Evolutionary conservation across 2,329 filamentous ascomycete genomes (phyloP).

Genomic region (Dendryphion nanum): DNA sequence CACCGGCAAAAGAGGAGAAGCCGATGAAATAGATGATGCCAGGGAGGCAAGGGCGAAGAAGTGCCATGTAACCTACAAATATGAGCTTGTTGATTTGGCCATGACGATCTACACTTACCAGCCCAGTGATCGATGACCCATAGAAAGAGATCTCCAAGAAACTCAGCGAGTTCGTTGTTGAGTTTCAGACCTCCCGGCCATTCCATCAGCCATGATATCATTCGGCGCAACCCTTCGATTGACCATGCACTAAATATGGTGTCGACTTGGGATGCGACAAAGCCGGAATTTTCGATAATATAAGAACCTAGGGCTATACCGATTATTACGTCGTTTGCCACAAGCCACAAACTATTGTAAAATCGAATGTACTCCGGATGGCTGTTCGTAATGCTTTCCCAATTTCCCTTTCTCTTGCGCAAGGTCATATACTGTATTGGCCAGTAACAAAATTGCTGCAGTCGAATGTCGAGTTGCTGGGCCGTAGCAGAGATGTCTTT

Average conservation of each 20-base stretch:
- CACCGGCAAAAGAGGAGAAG: constrained; percentile 90
- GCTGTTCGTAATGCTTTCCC: constrained; percentile 92
- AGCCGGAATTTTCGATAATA: constrained; percentile 89
- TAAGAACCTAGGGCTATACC: constrained; percentile 95
- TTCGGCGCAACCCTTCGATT: constrained; percentile 80
- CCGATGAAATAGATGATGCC: constrained; percentile 89
- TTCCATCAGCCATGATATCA: constrained; percentile 93
- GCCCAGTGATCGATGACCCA: constrained; percentile 99
- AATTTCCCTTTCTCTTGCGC: constrained; percentile 83
- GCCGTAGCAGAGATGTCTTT: constrained; percentile 97
- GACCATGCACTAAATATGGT: constrained; percentile 76
- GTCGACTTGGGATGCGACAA: constrained; percentile 79
- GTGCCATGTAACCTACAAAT: constrained; percentile 67
- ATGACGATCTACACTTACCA: constrained; percentile 50
- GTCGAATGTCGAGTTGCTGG: constrained; percentile 92
- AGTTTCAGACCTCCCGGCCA: constrained; percentile 94
- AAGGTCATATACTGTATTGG: constrained; percentile 93
- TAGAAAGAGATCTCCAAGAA: constrained; percentile 90
- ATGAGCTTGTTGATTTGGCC: constrained; percentile 16
- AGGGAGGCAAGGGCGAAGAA: constrained; percentile 77
- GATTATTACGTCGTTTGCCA: constrained; percentile 98
- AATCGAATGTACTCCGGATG: constrained; percentile 98
- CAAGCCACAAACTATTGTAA: constrained; percentile 98
- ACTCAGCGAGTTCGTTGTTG: constrained; percentile 89
- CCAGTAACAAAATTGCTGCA: constrained; percentile 99